Evolutionary conservation across 768 basidiomycete genomes (phyloP), one percentile per base, ranked within the genome.

Genomic region (Trametes cingulata): DNA sequence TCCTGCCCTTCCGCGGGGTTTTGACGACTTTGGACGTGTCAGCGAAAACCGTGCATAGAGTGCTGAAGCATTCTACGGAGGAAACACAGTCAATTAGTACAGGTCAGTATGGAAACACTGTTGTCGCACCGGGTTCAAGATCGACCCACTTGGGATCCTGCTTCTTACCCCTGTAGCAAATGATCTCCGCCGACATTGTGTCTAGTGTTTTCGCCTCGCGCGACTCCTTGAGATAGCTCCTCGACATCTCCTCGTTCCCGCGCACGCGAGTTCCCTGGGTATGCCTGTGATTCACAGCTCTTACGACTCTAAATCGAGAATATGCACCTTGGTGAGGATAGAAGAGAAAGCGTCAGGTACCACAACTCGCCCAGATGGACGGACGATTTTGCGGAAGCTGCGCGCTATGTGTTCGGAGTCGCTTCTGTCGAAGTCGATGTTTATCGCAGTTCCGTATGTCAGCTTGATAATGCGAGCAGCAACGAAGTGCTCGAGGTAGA

Each of bases 361-460:
- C 8, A 42, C 39, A n/a, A 42, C 24, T n/a, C 36, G 6, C n/a
- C 65, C 65, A 19, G 57, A 75, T 1, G 75, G 73, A 12, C 73
- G 73, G 8, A 70, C 71, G 58, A 73, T 76, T 9, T 70, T 71
- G 25, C 59, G 72, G 53, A 67, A 65, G 19, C 64, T 53, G 42
- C 80, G 77, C 24, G 64, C 54, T 24, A 68, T 63, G 57, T 85
- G 83, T 19, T 82, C 83, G 0, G 62, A 64, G 36, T 77, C 68
- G 15, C 46, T 56, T 0, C 67, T 41, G 39, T 81, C 75, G 52
- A 66, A 84, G 1, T 70, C 68, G 6, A 74, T 63, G 46, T 68
- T 67, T 59, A 79, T 77, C 29, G 75, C 71, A 1, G 75, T 77
- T 4, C 84, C 84, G 54, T 82, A 84, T 0, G 81, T 81, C 58